Conservation (phyloP, 2,329 filamentous ascomycete species). For the Dothistroma pini region DNA sequence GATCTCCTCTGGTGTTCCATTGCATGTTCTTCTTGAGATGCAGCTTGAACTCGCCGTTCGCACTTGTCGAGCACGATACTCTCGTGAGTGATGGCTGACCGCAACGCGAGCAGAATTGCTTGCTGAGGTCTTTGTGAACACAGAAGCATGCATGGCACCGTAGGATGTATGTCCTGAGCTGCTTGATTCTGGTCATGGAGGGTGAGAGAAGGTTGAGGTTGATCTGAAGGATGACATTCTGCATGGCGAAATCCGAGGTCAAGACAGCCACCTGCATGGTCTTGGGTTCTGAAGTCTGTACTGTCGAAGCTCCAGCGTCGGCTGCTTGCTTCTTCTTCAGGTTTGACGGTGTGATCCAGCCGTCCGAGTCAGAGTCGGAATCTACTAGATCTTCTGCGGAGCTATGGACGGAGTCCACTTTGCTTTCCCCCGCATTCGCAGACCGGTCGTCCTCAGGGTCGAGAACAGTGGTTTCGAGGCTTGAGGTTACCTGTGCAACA, state of each 20-base stretch:
- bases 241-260: constrained; percentile 96
- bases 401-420: constrained; percentile 25
- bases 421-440: constrained; percentile 25
- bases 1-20: constrained; percentile 89
- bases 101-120: constrained; percentile 90
- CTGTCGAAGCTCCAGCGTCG: constrained; percentile 51
- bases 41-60: constrained; percentile 74
- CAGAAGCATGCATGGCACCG: constrained; percentile 93
- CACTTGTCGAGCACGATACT: constrained; percentile 79
- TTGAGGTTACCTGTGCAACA: constrained; percentile 12
- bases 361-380: constrained; percentile 58
- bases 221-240: constrained; percentile 92
- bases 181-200: constrained; percentile 72
- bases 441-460: constrained; percentile 20
- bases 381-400: constrained; percentile 41
- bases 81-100: constrained; percentile 83
- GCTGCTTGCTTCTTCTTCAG: constrained; percentile 76
- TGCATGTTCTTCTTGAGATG: constrained; percentile 94
- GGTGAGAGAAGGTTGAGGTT: constrained; percentile 86
- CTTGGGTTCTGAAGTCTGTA: constrained; percentile 51
- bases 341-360: constrained; percentile 94
- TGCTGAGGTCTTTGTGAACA: constrained; percentile 74
- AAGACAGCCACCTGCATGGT: constrained; percentile 84
- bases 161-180: constrained; percentile 82
- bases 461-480: constrained; percentile 12